Percentiles rank a stretch among this genome's conserved stretches.
Evolutionary conservation across 805 yeast species (phyloP).

Genomic region (Starmerella floricola): DNA sequence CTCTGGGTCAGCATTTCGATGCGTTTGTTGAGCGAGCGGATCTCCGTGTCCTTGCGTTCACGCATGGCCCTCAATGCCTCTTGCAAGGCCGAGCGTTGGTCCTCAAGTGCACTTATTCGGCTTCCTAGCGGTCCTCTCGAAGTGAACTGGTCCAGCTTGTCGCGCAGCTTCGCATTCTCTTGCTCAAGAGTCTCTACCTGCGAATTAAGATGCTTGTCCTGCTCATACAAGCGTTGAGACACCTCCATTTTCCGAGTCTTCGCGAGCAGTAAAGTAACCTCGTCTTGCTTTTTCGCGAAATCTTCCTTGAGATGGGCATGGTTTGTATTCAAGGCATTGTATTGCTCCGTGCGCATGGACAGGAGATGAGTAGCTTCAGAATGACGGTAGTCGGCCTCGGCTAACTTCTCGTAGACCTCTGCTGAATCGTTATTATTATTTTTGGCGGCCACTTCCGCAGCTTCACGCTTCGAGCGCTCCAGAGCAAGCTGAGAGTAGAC

Average conservation of each 20-base stretch:
- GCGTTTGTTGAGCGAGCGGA: constrained; percentile 24
- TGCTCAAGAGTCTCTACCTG: constrained; percentile 27
- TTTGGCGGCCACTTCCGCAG: constrained; percentile 19
- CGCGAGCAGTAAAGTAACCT: constrained; percentile 5
- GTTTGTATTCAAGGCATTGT: constrained; percentile 22
- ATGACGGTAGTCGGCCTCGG: constrained; percentile 25
- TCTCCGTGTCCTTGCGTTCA: constrained; percentile 32
- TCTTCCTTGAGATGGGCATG: constrained; percentile 21
- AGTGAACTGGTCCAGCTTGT: constrained; percentile 25
- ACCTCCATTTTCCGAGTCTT: constrained; percentile 21
- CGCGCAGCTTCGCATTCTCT: constrained; percentile 27
- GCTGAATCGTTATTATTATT: constrained; percentile 3
- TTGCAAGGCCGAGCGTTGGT: constrained; percentile 32
- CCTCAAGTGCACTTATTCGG: constrained; percentile 27
- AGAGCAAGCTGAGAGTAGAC: constrained; percentile 25
- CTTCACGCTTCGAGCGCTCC: constrained; percentile 27
- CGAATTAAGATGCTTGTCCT: constrained; percentile 23
- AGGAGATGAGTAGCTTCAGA: constrained; percentile 27
- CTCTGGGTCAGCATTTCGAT: constrained; percentile 21
- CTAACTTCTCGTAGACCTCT: constrained; percentile 11
- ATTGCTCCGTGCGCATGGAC: constrained; percentile 24
- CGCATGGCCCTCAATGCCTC: constrained; percentile 32
- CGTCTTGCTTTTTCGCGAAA: constrained; percentile 1
- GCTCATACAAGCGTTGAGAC: constrained; percentile 7
- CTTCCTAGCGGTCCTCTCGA: constrained; percentile 29